Evolutionary conservation across 192 early-diverging fungal species (phyloP).

Genomic region (Gigaspora rosea): DNA sequence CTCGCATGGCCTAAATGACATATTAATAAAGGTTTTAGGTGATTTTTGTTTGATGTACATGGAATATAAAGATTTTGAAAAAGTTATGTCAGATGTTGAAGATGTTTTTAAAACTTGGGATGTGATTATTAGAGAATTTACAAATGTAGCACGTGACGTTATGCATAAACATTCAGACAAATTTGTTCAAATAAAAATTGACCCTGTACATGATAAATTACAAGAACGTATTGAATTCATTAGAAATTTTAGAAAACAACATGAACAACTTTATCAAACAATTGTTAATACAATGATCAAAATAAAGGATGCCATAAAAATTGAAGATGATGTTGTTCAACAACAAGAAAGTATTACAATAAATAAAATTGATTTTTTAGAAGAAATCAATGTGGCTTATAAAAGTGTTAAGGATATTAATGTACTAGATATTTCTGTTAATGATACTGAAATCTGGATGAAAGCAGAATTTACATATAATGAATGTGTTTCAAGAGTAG

Average conservation of each 20-base stretch:
- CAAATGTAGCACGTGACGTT: constrained; percentile 91
- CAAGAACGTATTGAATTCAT: constrained; percentile 94
- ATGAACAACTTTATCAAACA: constrained; percentile 94
- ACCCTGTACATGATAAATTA: constrained; percentile 83
- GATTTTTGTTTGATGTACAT: constrained; percentile 88
- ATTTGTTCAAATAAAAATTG: constrained; percentile 94
- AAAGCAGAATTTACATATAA: constrained; percentile 89
- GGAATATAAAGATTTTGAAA: constrained; percentile 57
- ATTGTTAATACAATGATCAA: constrained; percentile 85
- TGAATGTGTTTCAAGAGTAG: constrained; percentile 90
- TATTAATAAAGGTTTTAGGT: constrained; percentile 84
- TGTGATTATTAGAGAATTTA: constrained; percentile 92
- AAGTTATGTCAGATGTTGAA: constrained; percentile 77
- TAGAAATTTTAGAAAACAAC: constrained; percentile 90
- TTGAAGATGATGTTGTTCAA: constrained; percentile 35
- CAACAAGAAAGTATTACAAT: constrained; percentile 56
- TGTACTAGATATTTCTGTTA: constrained; percentile 87
- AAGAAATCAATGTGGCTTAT: constrained; percentile 88
- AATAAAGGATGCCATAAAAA: constrained; percentile 49
- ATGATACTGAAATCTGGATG: constrained; percentile 94
- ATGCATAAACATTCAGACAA: constrained; percentile 88
- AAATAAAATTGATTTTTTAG: constrained; percentile 75
- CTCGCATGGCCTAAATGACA: constrained; percentile 91
- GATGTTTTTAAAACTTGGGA: constrained; percentile 94
- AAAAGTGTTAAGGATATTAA: constrained; percentile 92